A percentile compares a stretch with the other conserved stretches of the same genome.
Conservation (phyloP, 352 stramenopile genomes). For the Lagenidium giganteum region DNA sequence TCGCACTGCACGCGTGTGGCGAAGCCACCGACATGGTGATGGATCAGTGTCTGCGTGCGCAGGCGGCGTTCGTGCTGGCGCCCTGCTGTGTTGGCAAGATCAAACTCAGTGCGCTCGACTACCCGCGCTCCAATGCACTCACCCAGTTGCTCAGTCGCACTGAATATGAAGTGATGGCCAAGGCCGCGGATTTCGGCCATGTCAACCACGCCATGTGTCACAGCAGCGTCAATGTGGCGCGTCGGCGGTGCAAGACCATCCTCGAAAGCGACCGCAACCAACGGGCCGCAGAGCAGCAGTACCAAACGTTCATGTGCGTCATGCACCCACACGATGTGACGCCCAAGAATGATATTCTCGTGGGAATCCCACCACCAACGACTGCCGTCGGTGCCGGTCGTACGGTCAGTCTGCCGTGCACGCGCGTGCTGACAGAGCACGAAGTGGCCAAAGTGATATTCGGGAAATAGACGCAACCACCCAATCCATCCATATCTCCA, state of each 20-base stretch:
- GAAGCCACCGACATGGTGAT: conserved; percentile 82
- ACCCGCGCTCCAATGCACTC: conserved; percentile 53
- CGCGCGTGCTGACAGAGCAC: too few relatives aligned
- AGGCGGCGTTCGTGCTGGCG: conserved; percentile 67
- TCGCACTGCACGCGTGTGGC: conserved; percentile 75
- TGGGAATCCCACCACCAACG: conserved; percentile 48
- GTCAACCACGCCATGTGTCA: conserved; percentile 31
- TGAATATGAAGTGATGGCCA: conserved; percentile 76
- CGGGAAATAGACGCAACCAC: too few relatives aligned
- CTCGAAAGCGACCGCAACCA: conserved; percentile 77
- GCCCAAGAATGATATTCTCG: conserved; percentile 81
- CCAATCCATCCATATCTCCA: too few relatives aligned
- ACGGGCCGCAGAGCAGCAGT: conserved; percentile 42
- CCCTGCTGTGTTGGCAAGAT: conserved; percentile 83
- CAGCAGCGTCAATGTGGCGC: conserved; percentile 39
- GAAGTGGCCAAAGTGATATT: too few relatives aligned
- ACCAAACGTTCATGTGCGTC: conserved; percentile 69
- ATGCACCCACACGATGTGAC: conserved; percentile 69
- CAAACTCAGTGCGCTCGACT: conserved; percentile 52
- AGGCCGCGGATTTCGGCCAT: conserved; percentile 74
- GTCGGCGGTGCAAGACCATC: conserved; percentile 74
- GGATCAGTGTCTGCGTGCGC: conserved; percentile 55
- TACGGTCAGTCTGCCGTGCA: too few relatives aligned
- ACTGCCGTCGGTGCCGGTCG: background rate
- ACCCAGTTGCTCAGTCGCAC: conserved; percentile 32